Conservation (phyloP, 1,284 basidiomycete species). For the Chalciporus sp. region DNA sequence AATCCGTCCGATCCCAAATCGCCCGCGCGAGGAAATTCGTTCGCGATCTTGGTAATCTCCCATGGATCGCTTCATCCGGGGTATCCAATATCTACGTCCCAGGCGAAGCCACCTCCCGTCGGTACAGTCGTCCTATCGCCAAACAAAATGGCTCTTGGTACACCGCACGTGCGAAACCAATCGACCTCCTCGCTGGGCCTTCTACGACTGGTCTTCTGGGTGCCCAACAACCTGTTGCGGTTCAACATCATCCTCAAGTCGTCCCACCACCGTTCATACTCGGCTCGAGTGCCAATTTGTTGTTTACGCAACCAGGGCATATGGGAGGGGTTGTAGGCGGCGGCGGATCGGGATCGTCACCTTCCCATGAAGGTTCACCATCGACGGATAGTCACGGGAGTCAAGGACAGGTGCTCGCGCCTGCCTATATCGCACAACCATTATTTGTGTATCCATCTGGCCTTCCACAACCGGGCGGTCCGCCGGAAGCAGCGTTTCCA, state of each 20-base stretch:
- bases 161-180: slow-evolving; percentile 26
- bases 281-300: slow-evolving; percentile 33
- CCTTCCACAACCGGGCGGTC: slow-evolving; percentile 32
- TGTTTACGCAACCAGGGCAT: slow-evolving; percentile 27
- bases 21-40: slow-evolving; percentile 30
- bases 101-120: slow-evolving; percentile 31
- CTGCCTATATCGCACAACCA: slow-evolving; percentile 36
- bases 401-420: slow-evolving; percentile 29
- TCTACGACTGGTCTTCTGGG: slow-evolving; percentile 36
- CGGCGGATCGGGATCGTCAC: slow-evolving; percentile 30
- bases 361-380: slow-evolving; percentile 30
- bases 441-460: slow-evolving; percentile 36
- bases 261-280: slow-evolving; percentile 33
- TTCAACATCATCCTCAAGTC: slow-evolving; percentile 11
- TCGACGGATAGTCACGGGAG: slow-evolving; percentile 36
- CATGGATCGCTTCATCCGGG: slow-evolving; percentile 36
- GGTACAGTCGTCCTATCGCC: slow-evolving; percentile 32
- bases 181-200: slow-evolving; percentile 35
- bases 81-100: slow-evolving; percentile 37
- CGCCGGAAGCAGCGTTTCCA: slow-evolving; percentile 24
- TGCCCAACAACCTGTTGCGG: slow-evolving; percentile 12
- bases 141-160: slow-evolving; percentile 33
- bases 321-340: slow-evolving; percentile 11
- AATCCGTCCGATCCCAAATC: slow-evolving; percentile 35
- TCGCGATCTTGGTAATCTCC: slow-evolving; percentile 30